phyloP scores from a whole-genome alignment of 1,139 yeast species.

The Taphrina deformans region DNA sequence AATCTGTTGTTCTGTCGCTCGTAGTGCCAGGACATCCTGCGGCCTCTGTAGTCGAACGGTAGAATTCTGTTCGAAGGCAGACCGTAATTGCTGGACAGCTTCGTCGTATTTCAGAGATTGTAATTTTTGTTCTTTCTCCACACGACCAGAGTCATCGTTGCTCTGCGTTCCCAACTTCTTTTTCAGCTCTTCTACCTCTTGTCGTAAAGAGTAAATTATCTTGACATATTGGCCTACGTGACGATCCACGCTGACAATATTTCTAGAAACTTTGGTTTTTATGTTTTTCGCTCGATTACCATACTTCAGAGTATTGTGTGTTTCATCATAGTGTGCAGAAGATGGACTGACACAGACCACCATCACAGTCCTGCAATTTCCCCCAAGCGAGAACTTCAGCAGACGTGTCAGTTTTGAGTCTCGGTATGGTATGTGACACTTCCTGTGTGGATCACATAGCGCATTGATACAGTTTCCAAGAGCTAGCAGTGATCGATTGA shows the following conservation, averaged over 20 bases:
- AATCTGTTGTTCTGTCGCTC: slow-evolving; percentile 9
- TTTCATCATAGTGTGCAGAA: slow-evolving; percentile 72
- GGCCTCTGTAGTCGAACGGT: slow-evolving; percentile 16
- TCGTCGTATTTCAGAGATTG: slow-evolving; percentile 25
- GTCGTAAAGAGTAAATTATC: slow-evolving; percentile 79
- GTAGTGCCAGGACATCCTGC: slow-evolving; percentile 13
- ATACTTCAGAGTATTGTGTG: slow-evolving; percentile 81
- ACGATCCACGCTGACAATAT: slow-evolving; percentile 72
- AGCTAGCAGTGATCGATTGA: slow-evolving; percentile 85
- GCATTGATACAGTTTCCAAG: slow-evolving; percentile 94
- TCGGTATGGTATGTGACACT: slow-evolving; percentile 82
- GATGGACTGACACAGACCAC: slow-evolving; percentile 70
- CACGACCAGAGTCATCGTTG: slow-evolving; percentile 16
- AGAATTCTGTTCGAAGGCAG: slow-evolving; percentile 22
- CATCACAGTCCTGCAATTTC: slow-evolving; percentile 81
- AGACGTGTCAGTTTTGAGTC: slow-evolving; percentile 87
- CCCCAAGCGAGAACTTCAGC: slow-evolving; percentile 87
- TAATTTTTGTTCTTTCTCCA: slow-evolving; percentile 21
- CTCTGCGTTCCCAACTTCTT: slow-evolving; percentile 42
- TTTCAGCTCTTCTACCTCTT: slow-evolving; percentile 71
- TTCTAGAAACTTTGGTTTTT: slow-evolving; percentile 74
- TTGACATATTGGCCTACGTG: slow-evolving; percentile 86
- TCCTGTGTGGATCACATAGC: slow-evolving; percentile 66
- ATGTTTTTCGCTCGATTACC: slow-evolving; percentile 94
- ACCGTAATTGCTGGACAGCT: slow-evolving; percentile 14